Evolutionary conservation across 169 alveolate species (phyloP).

Genomic region (Plasmodium chabaudi): DNA sequence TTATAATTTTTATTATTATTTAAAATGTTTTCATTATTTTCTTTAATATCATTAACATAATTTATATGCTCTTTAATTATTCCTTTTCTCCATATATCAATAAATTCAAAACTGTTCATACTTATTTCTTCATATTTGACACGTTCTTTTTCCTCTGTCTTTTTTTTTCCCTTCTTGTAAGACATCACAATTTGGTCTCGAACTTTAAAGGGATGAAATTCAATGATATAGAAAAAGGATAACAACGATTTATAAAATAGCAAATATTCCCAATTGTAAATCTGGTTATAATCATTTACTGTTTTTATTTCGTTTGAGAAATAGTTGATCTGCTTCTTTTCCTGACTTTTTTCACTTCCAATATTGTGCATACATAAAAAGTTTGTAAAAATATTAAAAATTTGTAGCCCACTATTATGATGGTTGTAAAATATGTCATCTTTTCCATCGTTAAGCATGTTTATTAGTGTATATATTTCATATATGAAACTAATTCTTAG

Average conservation of each 20-base stretch:
- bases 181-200: neutral
- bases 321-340: too few relatives aligned
- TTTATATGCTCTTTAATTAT: constrained; percentile 2
- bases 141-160: neutral
- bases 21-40: constrained; percentile 25
- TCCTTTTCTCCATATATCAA: constrained; percentile 36
- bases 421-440: constrained; percentile 7
- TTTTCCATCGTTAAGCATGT: constrained; percentile 10
- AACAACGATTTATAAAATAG: neutral
- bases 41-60: constrained; percentile 5
- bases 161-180: neutral
- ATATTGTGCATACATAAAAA: constrained; percentile 41
- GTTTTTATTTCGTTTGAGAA: too few relatives aligned
- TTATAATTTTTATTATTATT: constrained; percentile 20
- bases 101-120: neutral
- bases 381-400: constrained; percentile 19
- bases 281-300: too few relatives aligned
- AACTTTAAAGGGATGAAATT: neutral
- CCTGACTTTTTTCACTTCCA: neutral
- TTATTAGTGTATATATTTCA: constrained; percentile 24
- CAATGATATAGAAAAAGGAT: constrained; percentile 20
- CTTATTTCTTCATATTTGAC: neutral
- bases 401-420: constrained; percentile 35
- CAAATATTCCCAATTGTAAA: neutral
- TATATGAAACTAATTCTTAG: constrained; percentile 8